Evolutionary conservation across 306 rosid genomes (phyloP).

Genomic region (Albizia julibrissin): DNA sequence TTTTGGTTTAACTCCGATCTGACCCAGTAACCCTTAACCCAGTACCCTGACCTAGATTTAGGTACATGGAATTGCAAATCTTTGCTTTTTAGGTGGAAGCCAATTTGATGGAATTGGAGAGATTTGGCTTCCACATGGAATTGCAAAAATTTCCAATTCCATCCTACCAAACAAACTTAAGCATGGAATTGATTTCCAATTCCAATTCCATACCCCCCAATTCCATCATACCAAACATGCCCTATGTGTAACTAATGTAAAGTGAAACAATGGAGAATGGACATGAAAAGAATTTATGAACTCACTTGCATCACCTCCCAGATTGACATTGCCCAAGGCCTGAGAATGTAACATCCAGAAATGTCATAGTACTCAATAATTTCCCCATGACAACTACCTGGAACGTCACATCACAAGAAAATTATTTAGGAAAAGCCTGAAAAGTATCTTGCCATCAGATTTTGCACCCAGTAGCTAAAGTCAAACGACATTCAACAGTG

Average conservation of each 20-base stretch:
- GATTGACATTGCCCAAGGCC: constrained; percentile 91
- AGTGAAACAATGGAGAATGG: neutral
- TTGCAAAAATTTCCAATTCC: too few relatives aligned
- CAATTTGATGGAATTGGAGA: too few relatives aligned
- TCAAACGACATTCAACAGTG: constrained; percentile 20
- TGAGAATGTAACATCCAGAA: constrained; percentile 91
- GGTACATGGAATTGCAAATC: too few relatives aligned
- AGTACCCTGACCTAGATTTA: too few relatives aligned
- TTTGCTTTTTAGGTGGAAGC: too few relatives aligned
- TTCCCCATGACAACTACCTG: constrained; percentile 91
- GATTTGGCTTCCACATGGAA: too few relatives aligned
- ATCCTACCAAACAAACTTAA: too few relatives aligned
- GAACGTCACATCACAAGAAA: constrained; percentile 15
- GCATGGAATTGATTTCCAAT: too few relatives aligned
- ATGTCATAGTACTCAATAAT: constrained; percentile 96
- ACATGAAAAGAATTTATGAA: constrained; percentile 9
- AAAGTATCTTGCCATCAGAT: neutral
- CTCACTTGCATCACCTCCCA: constrained; percentile 96
- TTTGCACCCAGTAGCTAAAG: neutral
- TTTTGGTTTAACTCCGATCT: too few relatives aligned
- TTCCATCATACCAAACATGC: too few relatives aligned
- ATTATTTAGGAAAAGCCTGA: neutral
- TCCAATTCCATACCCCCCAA: too few relatives aligned
- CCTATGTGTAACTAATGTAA: neutral
- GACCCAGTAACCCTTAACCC: too few relatives aligned